Evolutionary conservation across 2,329 filamentous ascomycete species (phyloP), one percentile per base, ranked within the genome.

Genomic region (Epichloe gansuensis): DNA sequence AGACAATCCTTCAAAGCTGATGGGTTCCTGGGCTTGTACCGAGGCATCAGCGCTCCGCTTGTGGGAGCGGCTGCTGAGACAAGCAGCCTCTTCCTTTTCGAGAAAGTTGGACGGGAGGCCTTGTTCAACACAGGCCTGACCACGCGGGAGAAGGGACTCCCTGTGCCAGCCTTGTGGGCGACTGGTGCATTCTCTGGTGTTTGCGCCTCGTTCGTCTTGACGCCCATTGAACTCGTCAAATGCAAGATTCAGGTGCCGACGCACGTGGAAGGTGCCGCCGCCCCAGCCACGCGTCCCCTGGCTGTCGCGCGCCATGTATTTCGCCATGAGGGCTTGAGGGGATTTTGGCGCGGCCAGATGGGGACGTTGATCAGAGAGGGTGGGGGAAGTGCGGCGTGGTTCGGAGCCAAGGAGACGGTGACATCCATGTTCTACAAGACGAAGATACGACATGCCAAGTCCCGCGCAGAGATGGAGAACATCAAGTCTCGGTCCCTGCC

Each of bases 161-260:
- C 89, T 0, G 77, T 96, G n/a, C 70, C 77, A 1, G 84, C 83
- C 1, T 75, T 97, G 15, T 80, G 88, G 66, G 71, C 82, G 49
- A 94, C 89, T 17, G 93, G 93, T 46, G 91, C 87, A 47, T 84
- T 88, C 53, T 85, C 90, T 1, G 93, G 93, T 36, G 85, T 87
- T 40, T 86, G 95, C 62, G 95, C 93, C 0, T 95, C 89, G 0
- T 76, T 96, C 47, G 81, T 95, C 35, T 80, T 98, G 55, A 98
- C 93, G 0, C 93, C 93, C 0, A 89, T 98, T 58, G 93, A 98
- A 71, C 80, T 98, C 50, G 87, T 98, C 65, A 98, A 98, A 71
- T 98, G 93, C 78, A 94, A 93, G 70, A 95, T 98, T 71, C 93
- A 98, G 67, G 90, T 91, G 1, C 88, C 77, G 9, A 63, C 61